These are phyloP conservation scores for Inosperma sp. DNA, from an alignment of 768 basidiomycete genomes.

Conservation along the genomic window DNA sequence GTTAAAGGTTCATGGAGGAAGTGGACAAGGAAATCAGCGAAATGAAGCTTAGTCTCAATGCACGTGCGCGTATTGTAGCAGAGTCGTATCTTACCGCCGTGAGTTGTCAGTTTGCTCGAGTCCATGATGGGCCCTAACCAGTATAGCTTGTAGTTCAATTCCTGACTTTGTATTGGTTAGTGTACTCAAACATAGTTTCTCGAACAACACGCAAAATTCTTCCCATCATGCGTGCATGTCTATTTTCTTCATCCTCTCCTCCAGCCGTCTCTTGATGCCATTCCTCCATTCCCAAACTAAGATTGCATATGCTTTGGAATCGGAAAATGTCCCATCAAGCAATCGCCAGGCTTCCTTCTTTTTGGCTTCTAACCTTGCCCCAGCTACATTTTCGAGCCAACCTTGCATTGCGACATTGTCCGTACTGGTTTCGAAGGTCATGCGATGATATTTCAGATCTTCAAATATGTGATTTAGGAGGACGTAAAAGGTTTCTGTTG, in stretches of 20 bases:
- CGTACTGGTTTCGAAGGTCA: conserved; percentile 37
- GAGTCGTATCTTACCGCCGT: conserved; percentile 94
- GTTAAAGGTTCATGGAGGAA: conserved; percentile 90
- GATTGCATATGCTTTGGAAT: conserved; percentile 40
- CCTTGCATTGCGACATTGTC: conserved; percentile 42
- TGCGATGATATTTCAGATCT: conserved; percentile 37
- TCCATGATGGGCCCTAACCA: background rate
- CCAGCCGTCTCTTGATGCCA: conserved; percentile 30
- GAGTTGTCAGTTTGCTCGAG: conserved; percentile 27
- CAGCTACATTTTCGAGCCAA: conserved; percentile 42
- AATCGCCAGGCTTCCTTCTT: conserved; percentile 41
- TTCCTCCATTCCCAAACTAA: conserved; percentile 41
- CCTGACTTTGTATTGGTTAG: conserved; percentile 20
- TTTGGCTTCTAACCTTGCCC: conserved; percentile 35
- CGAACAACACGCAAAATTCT: background rate
- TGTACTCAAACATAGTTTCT: too few species aligned
- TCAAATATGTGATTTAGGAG: conserved; percentile 40
- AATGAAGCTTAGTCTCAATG: conserved; percentile 97
- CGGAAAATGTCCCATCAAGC: conserved; percentile 30
- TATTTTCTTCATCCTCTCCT: conserved; percentile 21
- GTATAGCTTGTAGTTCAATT: conserved; percentile 33
- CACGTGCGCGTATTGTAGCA: conserved; percentile 93
- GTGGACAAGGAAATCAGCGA: conserved; percentile 99
- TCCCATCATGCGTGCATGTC: background rate
- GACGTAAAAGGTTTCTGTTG: conserved; percentile 42